Evolutionary conservation across 2,329 filamentous ascomycete genomes (phyloP).

Genomic region (Kalmusia sp.): DNA sequence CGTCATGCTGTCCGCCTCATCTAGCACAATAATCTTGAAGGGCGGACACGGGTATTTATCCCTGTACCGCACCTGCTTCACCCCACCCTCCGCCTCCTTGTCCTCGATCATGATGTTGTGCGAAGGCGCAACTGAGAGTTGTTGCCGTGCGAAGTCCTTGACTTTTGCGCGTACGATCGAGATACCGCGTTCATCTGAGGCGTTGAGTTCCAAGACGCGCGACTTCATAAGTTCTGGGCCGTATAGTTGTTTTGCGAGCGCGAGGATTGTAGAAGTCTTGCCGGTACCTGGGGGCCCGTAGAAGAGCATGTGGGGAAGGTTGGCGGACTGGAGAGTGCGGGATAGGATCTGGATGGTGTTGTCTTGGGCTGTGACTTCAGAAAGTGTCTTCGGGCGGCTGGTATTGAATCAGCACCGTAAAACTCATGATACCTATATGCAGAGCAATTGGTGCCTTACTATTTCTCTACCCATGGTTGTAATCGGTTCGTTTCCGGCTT

Average conservation of each 20-base stretch:
- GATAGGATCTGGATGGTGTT: slow-evolving; percentile 94
- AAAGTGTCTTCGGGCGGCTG: slow-evolving; percentile 91
- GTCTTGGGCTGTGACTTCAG: slow-evolving; percentile 96
- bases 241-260: slow-evolving; percentile 95
- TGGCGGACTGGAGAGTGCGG: slow-evolving; percentile 91
- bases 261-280: slow-evolving; percentile 97
- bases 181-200: slow-evolving; percentile 97
- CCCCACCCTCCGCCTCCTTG: slow-evolving; percentile 28
- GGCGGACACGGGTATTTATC: slow-evolving; percentile 88
- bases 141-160: slow-evolving; percentile 96
- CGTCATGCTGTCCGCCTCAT: slow-evolving; percentile 99
- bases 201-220: slow-evolving; percentile 98
- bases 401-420: too few species aligned
- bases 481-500: slow-evolving; percentile 69
- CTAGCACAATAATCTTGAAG: slow-evolving; percentile 98
- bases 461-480: slow-evolving; percentile 99
- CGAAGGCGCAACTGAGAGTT: slow-evolving; percentile 80
- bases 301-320: slow-evolving; percentile 99
- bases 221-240: slow-evolving; percentile 92
- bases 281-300: slow-evolving; percentile 97
- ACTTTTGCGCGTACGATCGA: slow-evolving; percentile 97
- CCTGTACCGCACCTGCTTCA: slow-evolving; percentile 53
- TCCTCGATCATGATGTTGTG: slow-evolving; percentile 65
- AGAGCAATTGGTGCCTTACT: slow-evolving; percentile 63
- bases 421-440: too few species aligned